Conservation (phyloP, 495 filamentous ascomycete genomes). For the Aspergillus nanangensis region DNA sequence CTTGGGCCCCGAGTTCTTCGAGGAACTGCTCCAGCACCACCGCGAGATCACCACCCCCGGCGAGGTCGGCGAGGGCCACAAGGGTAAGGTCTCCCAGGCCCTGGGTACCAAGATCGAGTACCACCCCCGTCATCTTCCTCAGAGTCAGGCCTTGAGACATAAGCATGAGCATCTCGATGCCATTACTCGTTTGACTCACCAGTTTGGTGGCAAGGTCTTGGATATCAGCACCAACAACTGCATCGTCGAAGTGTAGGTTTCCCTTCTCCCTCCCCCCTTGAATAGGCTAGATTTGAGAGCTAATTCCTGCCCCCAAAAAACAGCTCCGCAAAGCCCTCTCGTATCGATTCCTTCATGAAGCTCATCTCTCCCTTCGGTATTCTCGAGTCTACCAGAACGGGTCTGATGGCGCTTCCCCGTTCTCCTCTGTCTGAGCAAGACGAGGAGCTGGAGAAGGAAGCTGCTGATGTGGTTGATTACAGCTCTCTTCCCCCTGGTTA, state of each 20-base stretch:
- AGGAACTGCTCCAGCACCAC: slow-evolving; percentile 92
- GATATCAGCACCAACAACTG: slow-evolving; percentile 98
- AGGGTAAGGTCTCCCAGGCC: slow-evolving; percentile 24
- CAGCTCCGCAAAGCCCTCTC: slow-evolving; percentile 85
- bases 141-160: slow-evolving; percentile 82
- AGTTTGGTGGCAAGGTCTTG: slow-evolving; percentile 94
- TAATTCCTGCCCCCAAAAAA: background rate
- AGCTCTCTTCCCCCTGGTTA: slow-evolving; percentile 92
- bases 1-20: slow-evolving; percentile 94
- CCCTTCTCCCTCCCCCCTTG: background rate
- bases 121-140: slow-evolving; percentile 80
- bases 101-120: slow-evolving; percentile 44
- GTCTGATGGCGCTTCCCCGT: slow-evolving; percentile 93
- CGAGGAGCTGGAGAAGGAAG: slow-evolving; percentile 75
- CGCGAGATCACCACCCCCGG: slow-evolving; percentile 60
- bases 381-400: slow-evolving; percentile 87
- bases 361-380: slow-evolving; percentile 94
- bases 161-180: slow-evolving; percentile 96
- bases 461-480: slow-evolving; percentile 86
- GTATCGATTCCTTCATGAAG: slow-evolving; percentile 98
- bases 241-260: slow-evolving; percentile 90
- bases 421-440: slow-evolving; percentile 75
- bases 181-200: slow-evolving; percentile 92
- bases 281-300: no score
- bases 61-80: slow-evolving; percentile 26